Evolutionary conservation across 305 asterid species (phyloP), one percentile per base, ranked within the genome.

Genomic region (Fraxinus sp.): DNA sequence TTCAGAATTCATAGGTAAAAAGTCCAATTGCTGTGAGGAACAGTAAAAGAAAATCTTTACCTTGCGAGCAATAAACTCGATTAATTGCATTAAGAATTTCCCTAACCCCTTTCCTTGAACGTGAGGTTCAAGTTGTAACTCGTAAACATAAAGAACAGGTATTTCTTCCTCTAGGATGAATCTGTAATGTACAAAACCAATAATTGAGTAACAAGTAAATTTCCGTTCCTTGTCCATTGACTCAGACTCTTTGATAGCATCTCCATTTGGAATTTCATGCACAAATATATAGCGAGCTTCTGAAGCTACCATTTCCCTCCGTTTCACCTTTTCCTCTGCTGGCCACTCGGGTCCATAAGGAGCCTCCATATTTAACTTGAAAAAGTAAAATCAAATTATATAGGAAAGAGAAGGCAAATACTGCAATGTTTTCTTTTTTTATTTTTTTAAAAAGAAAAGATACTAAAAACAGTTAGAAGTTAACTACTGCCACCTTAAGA

Each of bases 31-130:
- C 64, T 24, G 68, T 68, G 24, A 13, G 76, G 68, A 68, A 64
- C 30, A 8, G 77, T 18, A 68, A 62, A 20, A 87, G 33, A 49
- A 76, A 16, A 41, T 68, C 36, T 59, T 22, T 77, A 95, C 98
- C 95, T 92, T 86, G 64, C 85, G 74, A 89, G 97, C 98, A 91
- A 96, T 93, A 78, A 89, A 91, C 85, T 96, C 97, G 57, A 96
- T 88, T 77, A 94, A 81, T 78, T 91, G 88, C 98, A 96, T 94
- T 84, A 96, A 84, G 87, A 88, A 91, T 32, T 87, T 89, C 41
- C 99, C 99, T n/a, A 94, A 78, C 64, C 98, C 99, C 88, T 92
- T 96, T 73, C 98, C 98, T 85, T 96, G 98, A 86, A 89, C 86
- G 83, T 44, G 90, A 32, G 84, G 86, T 85, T 94, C 97, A 75